These are phyloP conservation scores for Penicillium sclerotigenum DNA, from an alignment of 2,329 filamentous ascomycete species.

Conservation along the genomic window DNA sequence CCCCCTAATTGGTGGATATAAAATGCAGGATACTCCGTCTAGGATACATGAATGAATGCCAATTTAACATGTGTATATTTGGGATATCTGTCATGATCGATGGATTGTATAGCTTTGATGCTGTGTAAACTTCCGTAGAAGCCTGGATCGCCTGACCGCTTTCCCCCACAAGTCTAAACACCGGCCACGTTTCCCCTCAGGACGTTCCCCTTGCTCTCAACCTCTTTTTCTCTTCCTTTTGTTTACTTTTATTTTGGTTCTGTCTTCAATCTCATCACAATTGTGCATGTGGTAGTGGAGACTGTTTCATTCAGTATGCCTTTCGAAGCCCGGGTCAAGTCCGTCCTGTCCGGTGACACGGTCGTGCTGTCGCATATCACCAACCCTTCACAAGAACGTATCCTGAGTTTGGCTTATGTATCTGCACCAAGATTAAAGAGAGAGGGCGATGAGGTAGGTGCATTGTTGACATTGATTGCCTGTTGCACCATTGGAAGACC, in stretches of 20 bases:
- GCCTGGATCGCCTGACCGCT: constrained; percentile 24
- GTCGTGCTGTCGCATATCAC: constrained; percentile 76
- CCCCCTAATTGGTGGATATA: constrained; percentile 15
- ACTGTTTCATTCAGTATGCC: constrained; percentile 32
- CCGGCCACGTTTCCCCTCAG: constrained; percentile 33
- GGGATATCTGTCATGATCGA: background rate
- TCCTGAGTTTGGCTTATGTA: constrained; percentile 87
- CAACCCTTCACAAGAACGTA: constrained; percentile 79
- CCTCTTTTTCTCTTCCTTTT: constrained; percentile 10
- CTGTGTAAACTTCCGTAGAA: constrained; percentile 5
- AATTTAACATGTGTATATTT: constrained; percentile 5
- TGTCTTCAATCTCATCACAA: constrained; percentile 6
- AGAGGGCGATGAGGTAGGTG: constrained; percentile 75
- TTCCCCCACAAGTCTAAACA: constrained; percentile 30
- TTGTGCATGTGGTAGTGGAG: constrained; percentile 15
- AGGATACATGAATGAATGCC: constrained; percentile 23
- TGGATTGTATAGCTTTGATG: background rate
- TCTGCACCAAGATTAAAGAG: constrained; percentile 80
- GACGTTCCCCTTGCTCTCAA: constrained; percentile 15
- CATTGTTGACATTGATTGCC: constrained; percentile 2
- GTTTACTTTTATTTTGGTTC: constrained; percentile 11
- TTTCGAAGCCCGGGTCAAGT: constrained; percentile 75
- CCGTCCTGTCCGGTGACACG: constrained; percentile 89
- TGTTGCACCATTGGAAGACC: background rate
- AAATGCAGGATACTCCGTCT: constrained; percentile 22